phyloP scores from a whole-genome alignment of 1,139 yeast species.

The Geotrichum klebahnii region DNA sequence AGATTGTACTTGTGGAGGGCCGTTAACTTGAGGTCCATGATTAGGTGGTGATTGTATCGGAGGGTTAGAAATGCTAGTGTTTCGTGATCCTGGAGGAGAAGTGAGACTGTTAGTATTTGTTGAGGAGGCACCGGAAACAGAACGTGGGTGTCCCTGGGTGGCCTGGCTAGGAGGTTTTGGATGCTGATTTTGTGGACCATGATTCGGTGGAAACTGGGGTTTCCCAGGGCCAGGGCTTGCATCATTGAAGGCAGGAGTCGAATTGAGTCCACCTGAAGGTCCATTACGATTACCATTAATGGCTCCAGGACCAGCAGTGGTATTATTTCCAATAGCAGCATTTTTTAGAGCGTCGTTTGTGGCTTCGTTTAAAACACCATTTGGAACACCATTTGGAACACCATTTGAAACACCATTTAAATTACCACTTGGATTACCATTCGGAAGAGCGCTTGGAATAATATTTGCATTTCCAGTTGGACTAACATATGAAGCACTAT shows the following conservation, averaged over 20 bases:
- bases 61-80: neutral
- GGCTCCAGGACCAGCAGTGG: neutral
- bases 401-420: neutral
- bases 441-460: no score
- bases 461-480: no score
- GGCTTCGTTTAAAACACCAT: no score
- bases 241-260: neutral
- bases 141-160: neutral
- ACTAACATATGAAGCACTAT: no score
- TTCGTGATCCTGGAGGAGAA: neutral
- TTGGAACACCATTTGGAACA: neutral
- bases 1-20: constrained; percentile 26
- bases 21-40: constrained; percentile 13
- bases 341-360: neutral
- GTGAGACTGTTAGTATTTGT: neutral
- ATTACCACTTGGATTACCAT: no score
- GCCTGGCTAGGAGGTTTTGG: neutral
- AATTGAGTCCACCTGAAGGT: neutral
- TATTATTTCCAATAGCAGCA: neutral
- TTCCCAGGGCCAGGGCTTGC: constrained; percentile 48
- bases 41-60: neutral
- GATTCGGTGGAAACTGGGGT: constrained; percentile 47
- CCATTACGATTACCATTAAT: neutral
- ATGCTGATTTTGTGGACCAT: neutral
- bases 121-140: neutral